Evolutionary conservation across 345 rosid genomes (phyloP).

Genomic region (Rhodomyrtus tomentosa): DNA sequence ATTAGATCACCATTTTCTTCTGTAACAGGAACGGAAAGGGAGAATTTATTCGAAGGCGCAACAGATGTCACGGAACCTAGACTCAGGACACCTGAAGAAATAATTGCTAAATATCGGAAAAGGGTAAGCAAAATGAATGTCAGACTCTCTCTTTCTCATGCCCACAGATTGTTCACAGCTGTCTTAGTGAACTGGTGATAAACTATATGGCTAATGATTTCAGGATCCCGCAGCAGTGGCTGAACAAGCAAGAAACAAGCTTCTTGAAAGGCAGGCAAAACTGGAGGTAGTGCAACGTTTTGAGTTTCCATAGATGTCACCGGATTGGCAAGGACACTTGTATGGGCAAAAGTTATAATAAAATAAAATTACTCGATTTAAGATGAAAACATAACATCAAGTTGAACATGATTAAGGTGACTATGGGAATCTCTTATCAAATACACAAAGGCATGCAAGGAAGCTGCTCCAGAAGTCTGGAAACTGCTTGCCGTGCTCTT

Average conservation of each 20-base stretch:
- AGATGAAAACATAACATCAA: neutral
- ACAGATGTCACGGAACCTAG: conserved; percentile 41
- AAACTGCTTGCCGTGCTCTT: neutral
- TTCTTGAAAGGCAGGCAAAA: conserved; percentile 62
- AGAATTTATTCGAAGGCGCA: conserved; percentile 61
- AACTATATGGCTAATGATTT: neutral
- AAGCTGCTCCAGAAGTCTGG: neutral
- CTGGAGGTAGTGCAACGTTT: conserved; percentile 44
- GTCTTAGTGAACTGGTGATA: neutral
- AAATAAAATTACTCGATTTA: neutral
- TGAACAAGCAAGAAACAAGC: conserved; percentile 65
- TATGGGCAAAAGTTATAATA: neutral
- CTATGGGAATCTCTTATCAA: neutral
- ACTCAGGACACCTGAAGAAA: conserved; percentile 72
- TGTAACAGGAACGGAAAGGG: conserved; percentile 31
- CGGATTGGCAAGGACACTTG: neutral
- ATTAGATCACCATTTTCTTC: conserved; percentile 9
- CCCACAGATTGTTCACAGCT: neutral
- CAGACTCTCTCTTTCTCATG: neutral
- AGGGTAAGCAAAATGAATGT: neutral
- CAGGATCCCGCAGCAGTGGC: conserved; percentile 70
- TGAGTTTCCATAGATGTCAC: neutral
- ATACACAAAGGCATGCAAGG: neutral
- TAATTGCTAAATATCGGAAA: conserved; percentile 69
- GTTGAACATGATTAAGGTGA: neutral